Evolutionary conservation across 345 rosid species (phyloP).

Genomic region (Citrus sp.): DNA sequence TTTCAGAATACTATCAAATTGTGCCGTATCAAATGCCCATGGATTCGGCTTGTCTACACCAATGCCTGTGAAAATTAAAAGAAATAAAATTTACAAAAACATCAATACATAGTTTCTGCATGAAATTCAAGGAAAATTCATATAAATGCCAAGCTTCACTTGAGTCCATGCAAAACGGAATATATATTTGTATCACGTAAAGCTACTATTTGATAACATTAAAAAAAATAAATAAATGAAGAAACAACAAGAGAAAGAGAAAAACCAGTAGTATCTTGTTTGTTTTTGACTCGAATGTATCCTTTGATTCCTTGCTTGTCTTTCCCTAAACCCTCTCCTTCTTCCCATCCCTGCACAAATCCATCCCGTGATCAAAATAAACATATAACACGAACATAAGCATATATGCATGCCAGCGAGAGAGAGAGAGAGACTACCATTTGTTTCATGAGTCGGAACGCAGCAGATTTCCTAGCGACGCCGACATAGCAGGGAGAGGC

Average conservation of each 20-base stretch:
- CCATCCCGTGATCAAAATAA: background rate
- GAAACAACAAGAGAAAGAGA: background rate
- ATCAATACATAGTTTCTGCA: background rate
- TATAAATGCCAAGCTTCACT: background rate
- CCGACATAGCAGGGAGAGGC: constrained; percentile 92
- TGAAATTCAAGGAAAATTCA: background rate
- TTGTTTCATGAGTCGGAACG: constrained; percentile 95
- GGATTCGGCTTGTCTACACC: constrained; percentile 85
- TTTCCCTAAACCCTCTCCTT: constrained; percentile 98
- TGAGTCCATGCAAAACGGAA: background rate
- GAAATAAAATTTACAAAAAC: background rate
- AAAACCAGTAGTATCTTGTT: constrained; percentile 77
- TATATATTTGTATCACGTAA: too few species aligned
- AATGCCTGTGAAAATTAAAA: constrained; percentile 52
- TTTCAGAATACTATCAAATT: constrained; percentile 88
- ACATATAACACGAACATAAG: background rate
- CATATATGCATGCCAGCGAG: too few species aligned
- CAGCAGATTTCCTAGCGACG: constrained; percentile 68
- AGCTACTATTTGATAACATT: background rate
- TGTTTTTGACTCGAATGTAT: constrained; percentile 78
- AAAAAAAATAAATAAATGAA: background rate
- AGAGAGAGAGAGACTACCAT: constrained; percentile 44
- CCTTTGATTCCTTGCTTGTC: constrained; percentile 98
- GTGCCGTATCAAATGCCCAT: constrained; percentile 96
- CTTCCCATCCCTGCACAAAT: constrained; percentile 84